Base-by-base conservation (phyloP, 208 protist species). In the Crithidia expoeki region DNA sequence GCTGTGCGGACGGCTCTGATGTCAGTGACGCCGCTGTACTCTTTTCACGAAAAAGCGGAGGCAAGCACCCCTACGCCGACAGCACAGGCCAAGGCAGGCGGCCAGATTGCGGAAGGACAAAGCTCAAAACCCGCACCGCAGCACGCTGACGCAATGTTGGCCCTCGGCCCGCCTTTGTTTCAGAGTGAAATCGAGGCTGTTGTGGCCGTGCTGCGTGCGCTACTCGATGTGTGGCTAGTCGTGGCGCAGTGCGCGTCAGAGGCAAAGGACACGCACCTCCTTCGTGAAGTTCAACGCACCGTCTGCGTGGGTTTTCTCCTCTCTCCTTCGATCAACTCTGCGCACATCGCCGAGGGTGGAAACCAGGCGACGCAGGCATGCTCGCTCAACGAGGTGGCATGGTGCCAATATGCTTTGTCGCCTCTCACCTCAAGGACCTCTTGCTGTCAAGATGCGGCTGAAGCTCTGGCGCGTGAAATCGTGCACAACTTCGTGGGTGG, bases 171-270 rank as follows among this genome's bases (percentile, higher is more conserved):
- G 32, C 69, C 74, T 16, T 33, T 23, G 38, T 71, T 65, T 25
- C 7, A 53, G 3, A 51, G 23, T 28, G 67, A 75, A 12, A 42
- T 67, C 4, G 71, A 53, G 2, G 67, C 74, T 34, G 53, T 72
- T 4, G 57, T 80, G 25, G 78, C 72, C 2, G 73, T 69, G 16
- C 53, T 90, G 56, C 71, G 68, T 19, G 79, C 80, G 14, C 65
- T 84, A 27, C 62, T 79, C 14, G 51, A 74, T 27, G 55, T 84
- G 33, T 82, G 81, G 53, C 55, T 88, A 46, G 44, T 74, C 32
- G 49, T 93, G 38, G 75, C 81, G 3, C 73, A 85, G 49, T 88
- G 81, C 63, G 84, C 79, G 10, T 79, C 78, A 11, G 80, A 83
- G 65, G 74, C 80, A 4, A 88, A 90, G 71, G 82, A 90, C 30